Evolutionary conservation across 192 early-diverging fungal species (phyloP).

Genomic region (Phlyctochytrium bullatum): DNA sequence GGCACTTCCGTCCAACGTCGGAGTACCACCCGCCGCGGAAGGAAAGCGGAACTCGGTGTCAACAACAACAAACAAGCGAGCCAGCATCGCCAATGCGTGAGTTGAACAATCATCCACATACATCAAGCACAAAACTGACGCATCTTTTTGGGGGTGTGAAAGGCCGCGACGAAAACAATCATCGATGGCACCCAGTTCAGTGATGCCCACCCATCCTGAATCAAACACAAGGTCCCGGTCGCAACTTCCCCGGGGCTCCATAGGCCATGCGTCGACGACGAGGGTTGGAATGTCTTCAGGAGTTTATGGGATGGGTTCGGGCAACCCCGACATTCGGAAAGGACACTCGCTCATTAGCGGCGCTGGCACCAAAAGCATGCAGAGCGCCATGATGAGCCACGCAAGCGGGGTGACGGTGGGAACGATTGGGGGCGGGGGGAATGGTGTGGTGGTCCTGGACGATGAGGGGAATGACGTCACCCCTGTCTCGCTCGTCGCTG

Average conservation of each 20-base stretch:
- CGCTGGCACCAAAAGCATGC: slow-evolving; percentile 1
- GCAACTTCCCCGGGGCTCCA: background rate
- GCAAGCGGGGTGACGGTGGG: slow-evolving; percentile 22
- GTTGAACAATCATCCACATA: too few species aligned
- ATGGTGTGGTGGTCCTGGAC: slow-evolving; percentile 39
- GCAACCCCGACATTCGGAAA: background rate
- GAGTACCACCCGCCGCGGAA: too few species aligned
- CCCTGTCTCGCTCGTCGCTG: slow-evolving; percentile 40
- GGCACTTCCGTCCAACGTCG: too few species aligned
- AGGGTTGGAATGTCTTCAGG: background rate
- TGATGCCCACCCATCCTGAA: background rate
- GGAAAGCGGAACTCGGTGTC: too few species aligned
- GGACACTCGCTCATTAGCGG: background rate
- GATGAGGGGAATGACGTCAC: slow-evolving; percentile 64
- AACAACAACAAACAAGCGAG: too few species aligned
- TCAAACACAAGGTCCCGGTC: background rate
- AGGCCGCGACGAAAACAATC: too few species aligned
- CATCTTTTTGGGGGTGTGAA: too few species aligned
- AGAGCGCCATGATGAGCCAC: background rate
- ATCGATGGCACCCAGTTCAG: background rate
- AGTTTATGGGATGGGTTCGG: background rate
- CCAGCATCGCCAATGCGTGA: too few species aligned
- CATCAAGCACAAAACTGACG: too few species aligned
- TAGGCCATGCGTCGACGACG: background rate
- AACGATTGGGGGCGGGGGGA: background rate